Conservation (phyloP, 805 yeast species). For the Yarrowia porcina region DNA sequence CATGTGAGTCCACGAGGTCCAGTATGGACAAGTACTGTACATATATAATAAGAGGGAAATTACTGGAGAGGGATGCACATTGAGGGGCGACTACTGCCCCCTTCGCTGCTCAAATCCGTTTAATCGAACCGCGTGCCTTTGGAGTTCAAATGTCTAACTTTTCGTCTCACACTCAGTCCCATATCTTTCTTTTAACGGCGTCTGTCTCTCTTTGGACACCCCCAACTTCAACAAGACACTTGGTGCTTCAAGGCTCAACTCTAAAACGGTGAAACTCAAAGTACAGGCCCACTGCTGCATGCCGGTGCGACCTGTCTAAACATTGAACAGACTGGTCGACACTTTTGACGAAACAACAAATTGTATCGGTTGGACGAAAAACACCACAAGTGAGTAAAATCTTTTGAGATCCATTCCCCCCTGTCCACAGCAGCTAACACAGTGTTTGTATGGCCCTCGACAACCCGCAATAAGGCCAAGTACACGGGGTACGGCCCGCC, state of each 20-base stretch:
- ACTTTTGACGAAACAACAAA: not conserved
- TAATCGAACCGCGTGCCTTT: too few species aligned
- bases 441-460: conserved; percentile 23
- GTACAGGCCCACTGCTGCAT: not conserved
- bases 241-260: not conserved
- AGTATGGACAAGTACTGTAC: too few species aligned
- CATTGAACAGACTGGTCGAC: not conserved
- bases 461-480: conserved; percentile 22
- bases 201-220: not conserved
- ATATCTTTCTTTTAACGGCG: not conserved
- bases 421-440: not conserved
- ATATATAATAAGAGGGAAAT: not conserved
- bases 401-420: not conserved
- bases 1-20: too few species aligned
- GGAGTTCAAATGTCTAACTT: not conserved
- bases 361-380: not conserved
- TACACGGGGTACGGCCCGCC: conserved; percentile 20
- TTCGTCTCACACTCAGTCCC: too few species aligned
- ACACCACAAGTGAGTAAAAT: not conserved
- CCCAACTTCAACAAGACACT: not conserved
- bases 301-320: conserved; percentile 1
- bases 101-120: too few species aligned
- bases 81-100: too few species aligned
- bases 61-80: not conserved
- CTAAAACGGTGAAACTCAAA: conserved; percentile 13